Conservation (phyloP, 331 rosid genomes). For the Quercus tomentella region DNA sequence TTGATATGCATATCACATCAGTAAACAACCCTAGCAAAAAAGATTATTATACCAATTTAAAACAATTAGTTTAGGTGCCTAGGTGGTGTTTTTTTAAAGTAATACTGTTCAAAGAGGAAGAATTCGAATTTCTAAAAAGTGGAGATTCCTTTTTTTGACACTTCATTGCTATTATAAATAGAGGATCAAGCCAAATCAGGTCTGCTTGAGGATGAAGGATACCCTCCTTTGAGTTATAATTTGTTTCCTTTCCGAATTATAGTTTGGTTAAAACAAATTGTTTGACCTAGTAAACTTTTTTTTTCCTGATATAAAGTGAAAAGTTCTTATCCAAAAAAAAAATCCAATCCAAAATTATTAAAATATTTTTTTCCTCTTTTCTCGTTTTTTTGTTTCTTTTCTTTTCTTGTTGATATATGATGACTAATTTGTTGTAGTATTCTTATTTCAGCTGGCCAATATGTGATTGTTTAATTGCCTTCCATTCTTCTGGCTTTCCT, state of each 20-base stretch:
- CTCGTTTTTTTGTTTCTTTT: too few relatives aligned
- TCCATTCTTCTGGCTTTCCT: constrained; percentile 90
- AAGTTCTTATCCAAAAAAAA: too few relatives aligned
- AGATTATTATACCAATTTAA: neutral
- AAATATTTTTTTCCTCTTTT: too few relatives aligned
- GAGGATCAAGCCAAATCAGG: neutral
- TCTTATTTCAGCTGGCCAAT: constrained; percentile 86
- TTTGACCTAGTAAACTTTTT: neutral
- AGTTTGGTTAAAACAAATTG: neutral
- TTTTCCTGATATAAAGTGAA: too few relatives aligned
- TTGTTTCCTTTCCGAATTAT: neutral
- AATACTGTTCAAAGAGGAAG: neutral
- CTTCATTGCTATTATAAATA: neutral
- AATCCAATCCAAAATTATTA: too few relatives aligned
- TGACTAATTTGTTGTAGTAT: constrained; percentile 15
- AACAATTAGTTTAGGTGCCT: neutral
- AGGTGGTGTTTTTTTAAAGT: neutral
- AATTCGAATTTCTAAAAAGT: neutral
- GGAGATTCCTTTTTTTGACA: neutral
- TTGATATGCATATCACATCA: neutral
- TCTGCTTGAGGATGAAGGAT: neutral
- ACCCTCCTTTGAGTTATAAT: neutral
- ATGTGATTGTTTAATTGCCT: constrained; percentile 97
- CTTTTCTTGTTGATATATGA: neutral
- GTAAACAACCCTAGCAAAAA: neutral